Percentiles rank a stretch among this genome's conserved stretches.
Conservation (phyloP, 495 filamentous ascomycete genomes). For the Extremus antarcticus region DNA sequence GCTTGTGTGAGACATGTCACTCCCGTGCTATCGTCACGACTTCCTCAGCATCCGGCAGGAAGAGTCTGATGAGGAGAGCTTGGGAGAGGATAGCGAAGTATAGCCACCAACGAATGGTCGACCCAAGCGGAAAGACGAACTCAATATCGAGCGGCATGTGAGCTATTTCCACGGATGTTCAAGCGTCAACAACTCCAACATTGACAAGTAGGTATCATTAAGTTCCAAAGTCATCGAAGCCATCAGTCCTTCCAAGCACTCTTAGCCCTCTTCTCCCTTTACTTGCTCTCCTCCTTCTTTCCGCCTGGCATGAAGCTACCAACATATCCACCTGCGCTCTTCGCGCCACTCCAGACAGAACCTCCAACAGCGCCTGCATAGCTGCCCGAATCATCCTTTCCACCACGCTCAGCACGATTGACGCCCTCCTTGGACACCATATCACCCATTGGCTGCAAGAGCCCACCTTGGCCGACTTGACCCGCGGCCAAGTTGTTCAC, state of each 20-base stretch:
- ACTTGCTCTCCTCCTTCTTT: slow-evolving; percentile 15
- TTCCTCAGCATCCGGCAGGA: too few relatives aligned
- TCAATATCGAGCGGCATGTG: too few relatives aligned
- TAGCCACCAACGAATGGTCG: too few relatives aligned
- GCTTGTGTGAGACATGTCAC: too few relatives aligned
- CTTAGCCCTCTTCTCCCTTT: not conserved
- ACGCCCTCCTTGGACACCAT: slow-evolving; percentile 49
- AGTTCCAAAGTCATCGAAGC: too few relatives aligned
- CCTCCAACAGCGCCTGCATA: slow-evolving; percentile 28
- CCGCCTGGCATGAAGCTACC: slow-evolving; percentile 24
- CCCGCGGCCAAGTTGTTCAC: slow-evolving; percentile 46
- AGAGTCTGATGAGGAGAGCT: too few relatives aligned
- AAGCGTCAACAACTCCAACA: too few relatives aligned
- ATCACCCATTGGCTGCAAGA: slow-evolving; percentile 51
- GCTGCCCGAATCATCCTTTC: slow-evolving; percentile 48
- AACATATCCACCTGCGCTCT: slow-evolving; percentile 30
- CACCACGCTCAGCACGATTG: slow-evolving; percentile 50
- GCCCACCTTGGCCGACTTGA: slow-evolving; percentile 53
- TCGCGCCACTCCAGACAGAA: slow-evolving; percentile 12
- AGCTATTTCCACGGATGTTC: too few relatives aligned
- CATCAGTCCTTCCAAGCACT: not conserved
- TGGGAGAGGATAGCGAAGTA: too few relatives aligned
- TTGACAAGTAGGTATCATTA: not conserved
- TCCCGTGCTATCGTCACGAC: too few relatives aligned
- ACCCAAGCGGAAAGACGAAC: too few relatives aligned